Percentiles rank a stretch among this genome's conserved stretches.
phyloP scores from a whole-genome alignment of 495 filamentous ascomycete genomes.

The Talaromyces nanjingensis region DNA sequence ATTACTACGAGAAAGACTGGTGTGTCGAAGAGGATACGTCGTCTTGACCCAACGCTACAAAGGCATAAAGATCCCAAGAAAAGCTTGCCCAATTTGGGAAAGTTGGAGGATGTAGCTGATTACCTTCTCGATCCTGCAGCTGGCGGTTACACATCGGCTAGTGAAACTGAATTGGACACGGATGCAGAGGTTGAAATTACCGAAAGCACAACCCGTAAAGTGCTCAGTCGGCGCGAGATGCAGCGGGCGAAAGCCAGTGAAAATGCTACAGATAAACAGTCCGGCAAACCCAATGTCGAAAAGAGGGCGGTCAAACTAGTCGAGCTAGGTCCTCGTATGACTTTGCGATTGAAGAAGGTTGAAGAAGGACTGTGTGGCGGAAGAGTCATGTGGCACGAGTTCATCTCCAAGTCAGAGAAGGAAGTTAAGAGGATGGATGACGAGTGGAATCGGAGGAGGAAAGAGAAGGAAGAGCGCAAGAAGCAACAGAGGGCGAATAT shows the following conservation, averaged over 20 bases:
- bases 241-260: slow-evolving; percentile 43
- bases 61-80: slow-evolving; percentile 58
- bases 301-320: slow-evolving; percentile 85
- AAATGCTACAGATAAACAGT: slow-evolving; percentile 28
- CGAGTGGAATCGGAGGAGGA: slow-evolving; percentile 68
- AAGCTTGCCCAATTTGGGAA: slow-evolving; percentile 79
- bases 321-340: slow-evolving; percentile 87
- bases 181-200: slow-evolving; percentile 94
- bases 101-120: slow-evolving; percentile 88
- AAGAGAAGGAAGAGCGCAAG: slow-evolving; percentile 75
- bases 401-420: slow-evolving; percentile 69
- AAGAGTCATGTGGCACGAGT: slow-evolving; percentile 97
- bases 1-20: slow-evolving; percentile 85
- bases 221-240: slow-evolving; percentile 57
- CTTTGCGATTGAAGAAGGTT: slow-evolving; percentile 84
- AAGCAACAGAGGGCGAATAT: slow-evolving; percentile 80
- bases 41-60: slow-evolving; percentile 81
- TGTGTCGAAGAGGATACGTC: slow-evolving; percentile 71
- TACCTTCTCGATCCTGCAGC: slow-evolving; percentile 84
- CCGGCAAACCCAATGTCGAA: slow-evolving; percentile 47
- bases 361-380: slow-evolving; percentile 90
- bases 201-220: slow-evolving; percentile 61
- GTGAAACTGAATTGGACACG: slow-evolving; percentile 85
- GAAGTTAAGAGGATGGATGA: slow-evolving; percentile 72
- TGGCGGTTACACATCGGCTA: slow-evolving; percentile 85